Percentiles rank a stretch among this genome's conserved stretches.
Evolutionary conservation across 257 asterid species (phyloP).

Genomic region (Dorcoceras hygrometricum): DNA sequence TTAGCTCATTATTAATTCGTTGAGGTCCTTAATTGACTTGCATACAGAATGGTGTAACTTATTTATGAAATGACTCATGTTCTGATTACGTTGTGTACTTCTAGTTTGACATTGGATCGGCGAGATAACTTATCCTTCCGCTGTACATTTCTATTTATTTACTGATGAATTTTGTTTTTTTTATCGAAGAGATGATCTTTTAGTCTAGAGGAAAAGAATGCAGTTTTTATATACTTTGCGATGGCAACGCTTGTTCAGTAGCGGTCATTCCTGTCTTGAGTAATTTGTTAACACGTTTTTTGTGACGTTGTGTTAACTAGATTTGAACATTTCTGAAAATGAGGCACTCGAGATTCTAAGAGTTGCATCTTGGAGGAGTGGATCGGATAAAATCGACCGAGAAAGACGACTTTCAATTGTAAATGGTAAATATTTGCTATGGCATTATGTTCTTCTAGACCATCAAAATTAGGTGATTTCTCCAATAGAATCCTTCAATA

Average conservation of each 20-base stretch:
- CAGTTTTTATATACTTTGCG: background rate
- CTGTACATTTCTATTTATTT: too few relatives aligned
- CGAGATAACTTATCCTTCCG: background rate
- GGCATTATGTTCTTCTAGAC: background rate
- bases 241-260: too few relatives aligned
- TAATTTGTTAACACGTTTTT: too few relatives aligned
- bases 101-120: background rate
- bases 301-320: slow-evolving; percentile 26
- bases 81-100: background rate
- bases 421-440: slow-evolving; percentile 43
- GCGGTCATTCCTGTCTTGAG: background rate
- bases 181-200: background rate
- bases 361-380: slow-evolving; percentile 53
- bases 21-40: background rate
- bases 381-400: slow-evolving; percentile 39
- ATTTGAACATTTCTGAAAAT: slow-evolving; percentile 61
- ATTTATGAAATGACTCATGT: background rate
- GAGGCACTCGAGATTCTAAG: slow-evolving; percentile 61
- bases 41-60: background rate
- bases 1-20: too few relatives aligned
- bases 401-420: slow-evolving; percentile 42
- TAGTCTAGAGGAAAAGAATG: background rate
- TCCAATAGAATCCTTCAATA: too few relatives aligned
- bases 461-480: too few relatives aligned
- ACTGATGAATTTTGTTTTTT: background rate